Evolutionary conservation across 257 asterid species (phyloP).

Genomic region (Solanum medicagineum): DNA sequence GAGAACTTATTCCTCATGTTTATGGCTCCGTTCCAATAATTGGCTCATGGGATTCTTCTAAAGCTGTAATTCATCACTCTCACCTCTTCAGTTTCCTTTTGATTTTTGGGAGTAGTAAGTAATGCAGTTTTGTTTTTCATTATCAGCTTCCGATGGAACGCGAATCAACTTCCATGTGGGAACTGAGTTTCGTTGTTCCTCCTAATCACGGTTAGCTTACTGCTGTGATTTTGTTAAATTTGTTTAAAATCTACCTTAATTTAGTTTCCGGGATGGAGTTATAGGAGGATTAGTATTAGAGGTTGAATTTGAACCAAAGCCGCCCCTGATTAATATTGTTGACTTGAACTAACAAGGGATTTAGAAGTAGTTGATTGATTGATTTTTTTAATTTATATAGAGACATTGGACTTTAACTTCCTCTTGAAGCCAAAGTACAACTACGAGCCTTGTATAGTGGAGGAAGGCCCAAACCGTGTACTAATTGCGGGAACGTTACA

Average conservation of each 20-base stretch:
- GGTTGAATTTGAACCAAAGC: background rate
- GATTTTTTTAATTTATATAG: conserved; percentile 15
- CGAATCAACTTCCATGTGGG: conserved; percentile 93
- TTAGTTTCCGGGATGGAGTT: background rate
- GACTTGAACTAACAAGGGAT: background rate
- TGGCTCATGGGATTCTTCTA: conserved; percentile 90
- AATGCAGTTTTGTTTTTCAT: background rate
- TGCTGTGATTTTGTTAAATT: background rate
- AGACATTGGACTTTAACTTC: conserved; percentile 90
- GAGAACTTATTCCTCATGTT: conserved; percentile 80
- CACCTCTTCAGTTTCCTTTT: background rate
- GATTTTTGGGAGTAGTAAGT: background rate
- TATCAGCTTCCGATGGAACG: conserved; percentile 87
- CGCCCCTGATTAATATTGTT: background rate
- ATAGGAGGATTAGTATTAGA: background rate
- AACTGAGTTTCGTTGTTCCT: conserved; percentile 88
- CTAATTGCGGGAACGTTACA: conserved; percentile 65
- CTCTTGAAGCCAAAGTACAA: conserved; percentile 67
- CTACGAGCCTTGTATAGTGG: conserved; percentile 50
- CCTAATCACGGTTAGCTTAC: conserved; percentile 39
- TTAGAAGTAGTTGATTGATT: conserved; percentile 4
- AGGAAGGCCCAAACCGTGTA: conserved; percentile 83
- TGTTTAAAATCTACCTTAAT: background rate
- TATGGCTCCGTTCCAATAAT: conserved; percentile 88
- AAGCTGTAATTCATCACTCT: conserved; percentile 40